A percentile compares a stretch with the other conserved stretches of the same genome.
phyloP scores from a whole-genome alignment of 2,329 filamentous ascomycete species.

The Talaromyces sp. region DNA sequence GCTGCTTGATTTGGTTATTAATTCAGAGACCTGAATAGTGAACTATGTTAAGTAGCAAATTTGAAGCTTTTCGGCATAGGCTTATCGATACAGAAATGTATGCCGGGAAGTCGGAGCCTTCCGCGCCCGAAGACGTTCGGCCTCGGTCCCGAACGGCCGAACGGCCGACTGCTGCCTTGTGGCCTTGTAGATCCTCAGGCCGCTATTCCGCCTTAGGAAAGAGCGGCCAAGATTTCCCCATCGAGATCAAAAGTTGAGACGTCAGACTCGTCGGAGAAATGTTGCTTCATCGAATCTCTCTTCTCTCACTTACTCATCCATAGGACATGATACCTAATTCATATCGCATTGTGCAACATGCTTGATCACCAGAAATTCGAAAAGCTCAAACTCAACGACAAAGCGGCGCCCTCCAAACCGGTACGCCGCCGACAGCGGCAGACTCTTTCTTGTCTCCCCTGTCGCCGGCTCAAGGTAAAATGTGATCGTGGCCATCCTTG shows the following conservation, averaged over 20 bases:
- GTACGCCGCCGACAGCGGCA: slow-evolving; percentile 20
- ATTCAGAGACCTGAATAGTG: too few relatives aligned
- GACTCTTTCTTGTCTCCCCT: slow-evolving; percentile 21
- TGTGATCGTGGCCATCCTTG: slow-evolving; percentile 20
- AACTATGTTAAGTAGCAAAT: neutral
- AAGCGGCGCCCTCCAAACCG: slow-evolving; percentile 11
- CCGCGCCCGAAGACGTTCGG: neutral
- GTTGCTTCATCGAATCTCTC: neutral
- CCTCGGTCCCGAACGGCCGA: neutral
- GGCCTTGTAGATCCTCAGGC: neutral
- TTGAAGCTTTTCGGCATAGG: neutral
- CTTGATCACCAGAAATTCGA: slow-evolving; percentile 5
- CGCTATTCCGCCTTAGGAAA: neutral
- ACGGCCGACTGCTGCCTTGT: neutral
- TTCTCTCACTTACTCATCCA: neutral
- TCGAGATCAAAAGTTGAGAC: neutral
- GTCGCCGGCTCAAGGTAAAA: slow-evolving; percentile 22
- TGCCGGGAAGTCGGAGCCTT: neutral
- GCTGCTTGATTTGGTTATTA: neutral
- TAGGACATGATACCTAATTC: neutral
- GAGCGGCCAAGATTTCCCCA: neutral
- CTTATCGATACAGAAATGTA: neutral
- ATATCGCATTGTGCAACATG: slow-evolving; percentile 4
- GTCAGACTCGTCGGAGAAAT: neutral
- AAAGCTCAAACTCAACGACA: slow-evolving; percentile 14